Evolutionary conservation across 2,329 filamentous ascomycete species (phyloP).

Genomic region (Hymenoscyphus fraxineus): DNA sequence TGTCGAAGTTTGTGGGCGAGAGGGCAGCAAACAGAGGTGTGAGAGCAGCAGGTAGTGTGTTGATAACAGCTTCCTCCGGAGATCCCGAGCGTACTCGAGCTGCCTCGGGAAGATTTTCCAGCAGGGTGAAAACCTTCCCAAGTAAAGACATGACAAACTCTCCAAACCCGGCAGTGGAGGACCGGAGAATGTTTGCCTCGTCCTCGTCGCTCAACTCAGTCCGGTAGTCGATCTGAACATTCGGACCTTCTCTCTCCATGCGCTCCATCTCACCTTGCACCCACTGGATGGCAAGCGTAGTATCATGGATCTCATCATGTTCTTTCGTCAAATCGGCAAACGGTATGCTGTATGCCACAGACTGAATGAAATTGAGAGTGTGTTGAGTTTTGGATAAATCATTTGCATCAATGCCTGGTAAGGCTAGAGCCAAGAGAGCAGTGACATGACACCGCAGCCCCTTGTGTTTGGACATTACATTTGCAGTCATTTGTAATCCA

Average conservation of each 20-base stretch:
- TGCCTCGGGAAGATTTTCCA: slow-evolving; percentile 92
- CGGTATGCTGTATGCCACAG: slow-evolving; percentile 93
- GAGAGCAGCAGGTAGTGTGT: slow-evolving; percentile 86
- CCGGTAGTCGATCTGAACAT: slow-evolving; percentile 81
- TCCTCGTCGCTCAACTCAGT: slow-evolving; percentile 78
- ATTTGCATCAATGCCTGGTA: slow-evolving; percentile 96
- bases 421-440: slow-evolving; percentile 81
- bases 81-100: slow-evolving; percentile 83
- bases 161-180: slow-evolving; percentile 88
- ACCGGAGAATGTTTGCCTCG: slow-evolving; percentile 82
- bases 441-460: slow-evolving; percentile 97
- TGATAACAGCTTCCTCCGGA: slow-evolving; percentile 95
- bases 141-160: slow-evolving; percentile 90
- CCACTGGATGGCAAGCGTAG: slow-evolving; percentile 82
- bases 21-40: slow-evolving; percentile 86
- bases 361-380: slow-evolving; percentile 91
- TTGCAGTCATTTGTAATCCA: slow-evolving; percentile 85
- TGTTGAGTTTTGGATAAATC: slow-evolving; percentile 95
- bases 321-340: slow-evolving; percentile 77
- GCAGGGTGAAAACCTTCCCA: slow-evolving; percentile 88
- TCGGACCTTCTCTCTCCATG: slow-evolving; percentile 83
- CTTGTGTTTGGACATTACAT: slow-evolving; percentile 86
- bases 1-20: slow-evolving; percentile 89
- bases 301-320: slow-evolving; percentile 64
- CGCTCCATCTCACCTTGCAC: slow-evolving; percentile 90